phyloP scores from a whole-genome alignment of 306 rosid genomes.

The Amphicarpaea edgeworthii region DNA sequence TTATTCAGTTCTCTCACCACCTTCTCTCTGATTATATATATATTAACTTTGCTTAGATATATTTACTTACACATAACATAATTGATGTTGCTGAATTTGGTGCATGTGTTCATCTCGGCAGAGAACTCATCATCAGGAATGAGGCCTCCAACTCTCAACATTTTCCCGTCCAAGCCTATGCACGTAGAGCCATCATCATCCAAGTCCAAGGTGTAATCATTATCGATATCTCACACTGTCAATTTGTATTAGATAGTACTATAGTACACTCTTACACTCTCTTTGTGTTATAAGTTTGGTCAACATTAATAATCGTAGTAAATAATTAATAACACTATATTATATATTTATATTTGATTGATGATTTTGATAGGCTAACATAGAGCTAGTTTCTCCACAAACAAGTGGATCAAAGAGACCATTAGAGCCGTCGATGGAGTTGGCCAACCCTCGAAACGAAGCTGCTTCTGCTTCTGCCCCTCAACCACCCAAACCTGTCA shows the following conservation, averaged over 20 bases:
- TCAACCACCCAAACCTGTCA: slow-evolving; percentile 64
- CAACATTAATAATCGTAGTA: background rate
- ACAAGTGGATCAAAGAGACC: slow-evolving; percentile 70
- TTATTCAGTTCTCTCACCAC: slow-evolving; percentile 17
- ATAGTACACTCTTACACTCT: background rate
- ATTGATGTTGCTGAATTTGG: slow-evolving; percentile 39
- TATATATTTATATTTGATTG: background rate
- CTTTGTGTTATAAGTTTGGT: slow-evolving; percentile 12
- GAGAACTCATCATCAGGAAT: slow-evolving; percentile 67
- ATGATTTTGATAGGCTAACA: slow-evolving; percentile 45
- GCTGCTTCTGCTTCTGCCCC: slow-evolving; percentile 51
- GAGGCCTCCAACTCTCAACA: slow-evolving; percentile 96
- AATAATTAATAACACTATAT: background rate
- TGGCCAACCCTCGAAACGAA: slow-evolving; percentile 65
- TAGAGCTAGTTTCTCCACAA: slow-evolving; percentile 62
- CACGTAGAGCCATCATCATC: slow-evolving; percentile 77
- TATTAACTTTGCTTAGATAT: background rate
- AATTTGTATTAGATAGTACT: background rate
- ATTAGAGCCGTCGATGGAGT: slow-evolving; percentile 71
- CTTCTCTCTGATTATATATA: background rate
- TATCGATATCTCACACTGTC: background rate
- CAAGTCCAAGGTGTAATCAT: slow-evolving; percentile 60
- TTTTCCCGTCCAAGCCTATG: slow-evolving; percentile 98
- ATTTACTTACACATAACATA: slow-evolving; percentile 20
- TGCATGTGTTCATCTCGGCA: slow-evolving; percentile 46